Conservation (phyloP, 1,139 yeast genomes). For the Debaryomycetaceae sp. region DNA sequence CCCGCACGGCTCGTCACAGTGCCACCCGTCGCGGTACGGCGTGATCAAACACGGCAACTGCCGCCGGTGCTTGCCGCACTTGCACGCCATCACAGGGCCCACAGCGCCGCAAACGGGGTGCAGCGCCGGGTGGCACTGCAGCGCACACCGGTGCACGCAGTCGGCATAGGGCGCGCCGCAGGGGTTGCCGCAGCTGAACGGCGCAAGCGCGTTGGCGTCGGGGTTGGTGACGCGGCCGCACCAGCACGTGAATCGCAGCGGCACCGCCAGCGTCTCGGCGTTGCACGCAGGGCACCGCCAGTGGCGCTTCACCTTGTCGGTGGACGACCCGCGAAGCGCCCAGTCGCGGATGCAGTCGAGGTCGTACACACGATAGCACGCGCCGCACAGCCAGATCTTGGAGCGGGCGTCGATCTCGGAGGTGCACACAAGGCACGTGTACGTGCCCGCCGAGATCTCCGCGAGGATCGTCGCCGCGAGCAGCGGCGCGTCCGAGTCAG, state of each 20-base stretch:
- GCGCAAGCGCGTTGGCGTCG: slow-evolving; percentile 51
- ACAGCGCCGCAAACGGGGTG: slow-evolving; percentile 79
- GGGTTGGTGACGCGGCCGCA: slow-evolving; percentile 80
- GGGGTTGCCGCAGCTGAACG: slow-evolving; percentile 88
- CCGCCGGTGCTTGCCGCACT: slow-evolving; percentile 64
- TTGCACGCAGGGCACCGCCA: slow-evolving; percentile 95
- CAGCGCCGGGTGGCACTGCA: slow-evolving; percentile 85
- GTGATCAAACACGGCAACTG: slow-evolving; percentile 74
- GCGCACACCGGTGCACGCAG: slow-evolving; percentile 74
- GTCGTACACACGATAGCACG: slow-evolving; percentile 77
- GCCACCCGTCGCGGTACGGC: slow-evolving; percentile 65
- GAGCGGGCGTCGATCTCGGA: slow-evolving; percentile 69
- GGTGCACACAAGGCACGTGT: slow-evolving; percentile 80
- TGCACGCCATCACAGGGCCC: slow-evolving; percentile 66
- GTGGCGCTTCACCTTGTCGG: slow-evolving; percentile 40
- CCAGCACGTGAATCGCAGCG: slow-evolving; percentile 77
- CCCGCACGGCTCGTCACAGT: slow-evolving; percentile 59
- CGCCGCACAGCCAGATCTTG: slow-evolving; percentile 67
- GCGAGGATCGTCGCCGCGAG: slow-evolving; percentile 36
- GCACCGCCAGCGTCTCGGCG: slow-evolving; percentile 46
- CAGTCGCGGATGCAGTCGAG: slow-evolving; percentile 75
- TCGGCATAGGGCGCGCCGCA: slow-evolving; percentile 53
- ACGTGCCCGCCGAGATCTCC: slow-evolving; percentile 65
- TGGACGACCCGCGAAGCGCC: slow-evolving; percentile 74
- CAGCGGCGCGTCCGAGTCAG: slow-evolving; percentile 18